Conservation (phyloP, 352 stramenopile species). For the Phytophthora pistaciae region DNA sequence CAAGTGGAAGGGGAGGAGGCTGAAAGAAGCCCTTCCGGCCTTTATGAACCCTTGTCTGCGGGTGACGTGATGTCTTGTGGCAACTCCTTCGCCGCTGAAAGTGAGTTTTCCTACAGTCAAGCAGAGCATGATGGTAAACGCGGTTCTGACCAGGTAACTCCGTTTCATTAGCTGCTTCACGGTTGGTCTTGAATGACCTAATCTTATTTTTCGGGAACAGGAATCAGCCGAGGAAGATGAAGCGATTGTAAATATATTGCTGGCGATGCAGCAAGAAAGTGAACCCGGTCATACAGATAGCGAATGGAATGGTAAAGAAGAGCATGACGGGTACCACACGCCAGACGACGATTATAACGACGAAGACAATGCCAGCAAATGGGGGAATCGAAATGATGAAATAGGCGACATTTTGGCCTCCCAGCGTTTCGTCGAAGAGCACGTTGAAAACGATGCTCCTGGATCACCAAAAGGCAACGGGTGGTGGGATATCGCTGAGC, state of each 20-base stretch:
- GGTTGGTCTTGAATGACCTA: neutral
- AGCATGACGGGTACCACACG: slow-evolving; percentile 26
- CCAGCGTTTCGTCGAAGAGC: slow-evolving; percentile 45
- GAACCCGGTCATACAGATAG: slow-evolving; percentile 3
- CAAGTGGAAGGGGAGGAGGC: slow-evolving; percentile 18
- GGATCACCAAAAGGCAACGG: slow-evolving; percentile 18
- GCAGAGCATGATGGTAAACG: slow-evolving; percentile 17
- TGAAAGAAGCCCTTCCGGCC: slow-evolving; percentile 2
- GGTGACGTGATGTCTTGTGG: slow-evolving; percentile 43
- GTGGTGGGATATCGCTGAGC: slow-evolving; percentile 70
- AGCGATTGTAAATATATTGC: slow-evolving; percentile 56
- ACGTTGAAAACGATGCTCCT: slow-evolving; percentile 3
- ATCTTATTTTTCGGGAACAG: slow-evolving; percentile 1
- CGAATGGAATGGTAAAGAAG: slow-evolving; percentile 33
- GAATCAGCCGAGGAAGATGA: slow-evolving; percentile 50
- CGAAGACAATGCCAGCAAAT: slow-evolving; percentile 27
- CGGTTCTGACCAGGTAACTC: slow-evolving; percentile 27
- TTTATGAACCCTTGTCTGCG: slow-evolving; percentile 15
- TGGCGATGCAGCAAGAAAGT: slow-evolving; percentile 56
- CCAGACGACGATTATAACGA: slow-evolving; percentile 32
- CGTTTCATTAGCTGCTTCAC: neutral
- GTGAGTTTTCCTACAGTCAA: slow-evolving; percentile 67
- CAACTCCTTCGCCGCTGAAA: slow-evolving; percentile 57
- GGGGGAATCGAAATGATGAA: slow-evolving; percentile 46
- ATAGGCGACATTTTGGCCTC: slow-evolving; percentile 79